Evolutionary conservation across 1,284 basidiomycete species (phyloP), one percentile per base, ranked within the genome.

Genomic region (Coriolopsis trogii): DNA sequence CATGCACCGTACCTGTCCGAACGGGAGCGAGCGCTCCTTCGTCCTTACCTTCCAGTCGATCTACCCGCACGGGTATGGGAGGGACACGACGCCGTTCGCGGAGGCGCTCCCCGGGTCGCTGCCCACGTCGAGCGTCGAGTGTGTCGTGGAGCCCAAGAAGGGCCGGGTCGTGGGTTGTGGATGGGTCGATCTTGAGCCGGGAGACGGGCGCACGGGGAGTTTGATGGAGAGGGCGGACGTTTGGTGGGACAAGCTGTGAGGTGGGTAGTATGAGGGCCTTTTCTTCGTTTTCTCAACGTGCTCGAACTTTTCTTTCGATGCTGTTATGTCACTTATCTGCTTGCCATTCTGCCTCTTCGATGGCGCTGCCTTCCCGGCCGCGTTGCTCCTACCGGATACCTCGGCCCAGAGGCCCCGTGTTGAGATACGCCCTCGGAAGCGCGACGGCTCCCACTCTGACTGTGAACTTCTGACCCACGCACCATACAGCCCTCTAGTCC

Each of bases 61-160:
- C 13, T 67, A 64, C 42, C 61, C 64, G 13, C 12, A 54, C 7
- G 68, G 68, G 6, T 67, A 67, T 39, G 68, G 66, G 6, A 20
- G 31, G 31, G 53, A 68, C 52, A 51, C 38, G 34, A 60, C 63
- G 2, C 56, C 64, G 20, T 68, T 68, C 51, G 57, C 62, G 46
- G 55, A 55, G 34, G 41, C 55, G 30, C 48, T 63, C 10, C 61
- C 61, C 37, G 60, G 58, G 7, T 10, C 51, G 1, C 61, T 61
- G 2, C 63, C 62, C 21, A 63, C 62, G 8, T 24, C 41, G 37
- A 53, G 63, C 43, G 54, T 56, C 15, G 48, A 58, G 40, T 64
- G 64, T 38, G 56, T 56, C 24, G 28, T 57, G 30, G 23, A 34
- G n/a, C n/a, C n/a, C 13, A 25, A 12, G 24, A 4, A 20, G 6